These are phyloP conservation scores for Colletotrichum sp. DNA, from an alignment of 2,329 filamentous ascomycete species.

Conservation along the genomic window DNA sequence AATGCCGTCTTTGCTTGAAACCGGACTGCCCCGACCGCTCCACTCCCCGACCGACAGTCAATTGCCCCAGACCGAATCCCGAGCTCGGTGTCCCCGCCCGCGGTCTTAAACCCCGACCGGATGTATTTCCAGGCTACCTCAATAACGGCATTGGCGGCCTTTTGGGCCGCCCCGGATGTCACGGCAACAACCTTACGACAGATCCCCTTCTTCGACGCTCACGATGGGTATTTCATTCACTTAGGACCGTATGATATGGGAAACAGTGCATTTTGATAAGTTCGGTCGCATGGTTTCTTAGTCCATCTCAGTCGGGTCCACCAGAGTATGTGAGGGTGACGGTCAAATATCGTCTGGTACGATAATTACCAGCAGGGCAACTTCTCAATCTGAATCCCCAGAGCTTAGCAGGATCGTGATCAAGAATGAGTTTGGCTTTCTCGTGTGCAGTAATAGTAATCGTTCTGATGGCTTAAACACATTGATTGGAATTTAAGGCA, in stretches of 20 bases:
- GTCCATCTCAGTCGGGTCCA: not conserved
- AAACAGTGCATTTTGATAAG: not conserved
- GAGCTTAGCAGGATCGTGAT: rapidly evolving
- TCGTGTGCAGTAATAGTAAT: rapidly evolving
- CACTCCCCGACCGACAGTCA: not conserved
- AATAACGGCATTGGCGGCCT: not conserved
- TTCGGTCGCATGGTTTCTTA: not conserved
- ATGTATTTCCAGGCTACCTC: not conserved
- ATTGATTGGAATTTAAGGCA: not conserved
- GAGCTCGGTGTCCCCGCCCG: not conserved
- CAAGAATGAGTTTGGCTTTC: rapidly evolving
- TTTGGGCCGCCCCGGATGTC: not conserved
- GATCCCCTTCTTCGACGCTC: not conserved
- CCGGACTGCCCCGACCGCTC: not conserved
- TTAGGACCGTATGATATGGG: not conserved
- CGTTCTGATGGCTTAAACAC: rapidly evolving
- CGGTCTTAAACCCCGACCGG: not conserved
- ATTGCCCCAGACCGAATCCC: not conserved
- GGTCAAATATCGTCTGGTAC: not conserved
- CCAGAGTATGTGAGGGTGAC: rapidly evolving
- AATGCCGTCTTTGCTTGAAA: not conserved
- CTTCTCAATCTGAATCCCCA: too few species aligned
- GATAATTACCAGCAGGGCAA: too few species aligned
- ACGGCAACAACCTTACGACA: not conserved
- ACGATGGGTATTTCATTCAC: rapidly evolving